Evolutionary conservation across 768 basidiomycete species (phyloP).

Genomic region (Termitomyces sp.): DNA sequence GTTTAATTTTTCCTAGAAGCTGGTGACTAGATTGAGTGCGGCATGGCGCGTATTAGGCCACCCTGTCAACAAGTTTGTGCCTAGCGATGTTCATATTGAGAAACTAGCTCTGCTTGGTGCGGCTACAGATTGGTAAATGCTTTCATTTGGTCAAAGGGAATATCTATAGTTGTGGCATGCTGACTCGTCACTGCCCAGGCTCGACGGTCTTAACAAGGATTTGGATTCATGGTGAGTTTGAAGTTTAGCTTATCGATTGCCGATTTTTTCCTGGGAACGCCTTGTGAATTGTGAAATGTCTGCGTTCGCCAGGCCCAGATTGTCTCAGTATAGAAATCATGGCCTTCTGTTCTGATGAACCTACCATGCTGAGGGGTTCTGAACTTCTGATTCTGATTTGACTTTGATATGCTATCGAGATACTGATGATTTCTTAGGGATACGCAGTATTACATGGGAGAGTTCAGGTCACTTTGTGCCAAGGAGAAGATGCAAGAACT

Average conservation of each 20-base stretch:
- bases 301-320: not conserved
- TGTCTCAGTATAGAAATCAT: no score
- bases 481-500: conserved; percentile 81
- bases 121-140: conserved; percentile 74
- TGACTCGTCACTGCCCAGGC: conserved; percentile 32
- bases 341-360: not conserved
- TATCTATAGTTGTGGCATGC: not conserved
- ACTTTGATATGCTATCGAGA: not conserved
- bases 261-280: not conserved
- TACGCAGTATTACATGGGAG: conserved; percentile 84
- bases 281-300: not conserved
- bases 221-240: conserved; percentile 49
- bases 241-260: not conserved
- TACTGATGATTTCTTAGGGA: conserved; percentile 36
- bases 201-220: conserved; percentile 94
- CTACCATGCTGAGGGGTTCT: not conserved
- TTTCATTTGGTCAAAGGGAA: not conserved
- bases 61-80: conserved; percentile 92
- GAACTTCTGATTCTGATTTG: not conserved
- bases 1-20: not conserved
- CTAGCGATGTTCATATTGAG: conserved; percentile 70
- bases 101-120: conserved; percentile 74
- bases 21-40: not conserved
- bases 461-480: conserved; percentile 70
- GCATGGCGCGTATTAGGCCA: conserved; percentile 40